These are phyloP conservation scores for Suillus decipiens DNA, from an alignment of 768 basidiomycete genomes.

Conservation along the genomic window DNA sequence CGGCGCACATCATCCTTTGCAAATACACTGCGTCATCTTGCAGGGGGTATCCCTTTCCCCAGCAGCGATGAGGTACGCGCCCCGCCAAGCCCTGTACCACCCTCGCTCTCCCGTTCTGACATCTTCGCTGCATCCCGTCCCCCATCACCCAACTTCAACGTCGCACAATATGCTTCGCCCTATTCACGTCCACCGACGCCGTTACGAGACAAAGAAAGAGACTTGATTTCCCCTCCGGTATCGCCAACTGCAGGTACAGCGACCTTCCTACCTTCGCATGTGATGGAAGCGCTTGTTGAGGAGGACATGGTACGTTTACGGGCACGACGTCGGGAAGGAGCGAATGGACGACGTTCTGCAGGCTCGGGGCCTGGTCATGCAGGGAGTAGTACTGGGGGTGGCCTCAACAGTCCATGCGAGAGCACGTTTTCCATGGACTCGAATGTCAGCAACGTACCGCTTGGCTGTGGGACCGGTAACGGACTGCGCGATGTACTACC, in stretches of 20 bases:
- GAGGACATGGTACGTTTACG: conserved; percentile 93
- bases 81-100: conserved; percentile 35
- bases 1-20: conserved; percentile 82
- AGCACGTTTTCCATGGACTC: conserved; percentile 82
- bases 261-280: conserved; percentile 71
- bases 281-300: conserved; percentile 88
- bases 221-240: conserved; percentile 34
- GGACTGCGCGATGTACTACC: conserved; percentile 87
- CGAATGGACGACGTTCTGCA: conserved; percentile 45
- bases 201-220: conserved; percentile 20
- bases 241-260: conserved; percentile 37
- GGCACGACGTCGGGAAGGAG: conserved; percentile 54
- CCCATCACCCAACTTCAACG: conserved; percentile 77
- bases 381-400: conserved; percentile 39
- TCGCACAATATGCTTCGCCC: conserved; percentile 76
- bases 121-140: conserved; percentile 56
- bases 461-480: conserved; percentile 77
- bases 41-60: conserved; percentile 73
- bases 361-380: conserved; percentile 21
- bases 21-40: conserved; percentile 67
- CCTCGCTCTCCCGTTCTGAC: conserved; percentile 25
- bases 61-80: conserved; percentile 53
- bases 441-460: conserved; percentile 61
- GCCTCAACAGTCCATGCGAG: conserved; percentile 66
- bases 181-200: conserved; percentile 61